phyloP scores from a whole-genome alignment of 768 basidiomycete genomes.

The Baorangia bicolor region DNA sequence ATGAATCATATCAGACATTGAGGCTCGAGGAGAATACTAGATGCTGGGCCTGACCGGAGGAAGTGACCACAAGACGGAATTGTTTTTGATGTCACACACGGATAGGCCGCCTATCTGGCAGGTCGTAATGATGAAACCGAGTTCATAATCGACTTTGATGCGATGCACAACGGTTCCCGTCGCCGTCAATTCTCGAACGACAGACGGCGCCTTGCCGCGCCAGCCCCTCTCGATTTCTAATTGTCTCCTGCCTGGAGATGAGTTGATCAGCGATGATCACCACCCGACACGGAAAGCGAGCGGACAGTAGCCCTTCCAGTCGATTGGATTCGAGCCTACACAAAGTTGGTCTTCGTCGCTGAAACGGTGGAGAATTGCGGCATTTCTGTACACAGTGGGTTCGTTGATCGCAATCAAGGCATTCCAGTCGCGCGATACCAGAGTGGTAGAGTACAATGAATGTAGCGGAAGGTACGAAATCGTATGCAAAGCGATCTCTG shows the following conservation, averaged over 20 bases:
- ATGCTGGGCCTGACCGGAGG: constrained; percentile 40
- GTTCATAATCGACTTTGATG: constrained; percentile 71
- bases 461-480: constrained; percentile 50
- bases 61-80: constrained; percentile 61
- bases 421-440: constrained; percentile 48
- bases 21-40: background rate
- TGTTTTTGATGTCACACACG: constrained; percentile 54
- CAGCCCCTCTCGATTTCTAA: constrained; percentile 50
- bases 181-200: constrained; percentile 33
- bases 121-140: constrained; percentile 60
- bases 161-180: constrained; percentile 54
- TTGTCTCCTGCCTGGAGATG: constrained; percentile 44
- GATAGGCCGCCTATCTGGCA: constrained; percentile 51
- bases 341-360: constrained; percentile 35
- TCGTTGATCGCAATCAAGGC: constrained; percentile 48
- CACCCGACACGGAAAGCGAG: background rate
- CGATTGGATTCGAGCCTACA: constrained; percentile 30
- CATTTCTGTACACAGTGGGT: constrained; percentile 54
- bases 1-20: background rate
- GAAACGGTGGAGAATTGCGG: constrained; percentile 53
- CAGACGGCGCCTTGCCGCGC: constrained; percentile 50
- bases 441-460: constrained; percentile 37
- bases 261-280: constrained; percentile 11
- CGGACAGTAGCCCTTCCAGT: constrained; percentile 65
- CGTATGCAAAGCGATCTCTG: constrained; percentile 54